phyloP scores from a whole-genome alignment of 495 filamentous ascomycete species.

The Acidiella bohemica region DNA sequence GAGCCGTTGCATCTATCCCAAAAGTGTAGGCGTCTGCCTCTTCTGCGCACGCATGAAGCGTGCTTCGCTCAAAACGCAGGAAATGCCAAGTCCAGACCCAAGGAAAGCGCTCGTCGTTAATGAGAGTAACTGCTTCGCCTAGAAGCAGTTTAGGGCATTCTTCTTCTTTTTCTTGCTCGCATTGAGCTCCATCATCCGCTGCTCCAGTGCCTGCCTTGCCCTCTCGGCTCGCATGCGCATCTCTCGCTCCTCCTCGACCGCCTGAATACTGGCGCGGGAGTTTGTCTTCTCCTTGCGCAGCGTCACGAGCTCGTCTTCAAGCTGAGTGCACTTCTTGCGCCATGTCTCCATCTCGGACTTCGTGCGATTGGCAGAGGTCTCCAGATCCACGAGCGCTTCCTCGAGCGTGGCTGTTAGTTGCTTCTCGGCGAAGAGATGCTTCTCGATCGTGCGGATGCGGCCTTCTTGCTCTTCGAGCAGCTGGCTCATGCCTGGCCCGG shows the following conservation, averaged over 20 bases:
- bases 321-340: conserved; percentile 63
- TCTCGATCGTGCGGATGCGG: conserved; percentile 90
- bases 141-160: conserved; percentile 97
- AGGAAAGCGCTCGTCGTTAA: too few species aligned
- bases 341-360: conserved; percentile 79
- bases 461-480: conserved; percentile 87
- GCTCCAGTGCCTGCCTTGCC: conserved; percentile 75
- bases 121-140: too few species aligned
- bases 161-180: conserved; percentile 87
- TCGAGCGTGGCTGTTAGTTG: conserved; percentile 89
- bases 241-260: conserved; percentile 85
- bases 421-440: conserved; percentile 90
- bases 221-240: conserved; percentile 77
- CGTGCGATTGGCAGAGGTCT: conserved; percentile 70
- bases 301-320: conserved; percentile 66
- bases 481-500: conserved; percentile 45
- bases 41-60: too few species aligned
- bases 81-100: too few species aligned
- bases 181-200: conserved; percentile 53
- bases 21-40: too few species aligned
- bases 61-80: too few species aligned
- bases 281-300: conserved; percentile 54
- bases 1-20: too few species aligned
- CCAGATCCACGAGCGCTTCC: conserved; percentile 87
- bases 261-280: conserved; percentile 73